Evolutionary conservation across 139 green algal genomes (phyloP), one percentile per base, ranked within the genome.

Genomic region (Bryopsis sp.): DNA sequence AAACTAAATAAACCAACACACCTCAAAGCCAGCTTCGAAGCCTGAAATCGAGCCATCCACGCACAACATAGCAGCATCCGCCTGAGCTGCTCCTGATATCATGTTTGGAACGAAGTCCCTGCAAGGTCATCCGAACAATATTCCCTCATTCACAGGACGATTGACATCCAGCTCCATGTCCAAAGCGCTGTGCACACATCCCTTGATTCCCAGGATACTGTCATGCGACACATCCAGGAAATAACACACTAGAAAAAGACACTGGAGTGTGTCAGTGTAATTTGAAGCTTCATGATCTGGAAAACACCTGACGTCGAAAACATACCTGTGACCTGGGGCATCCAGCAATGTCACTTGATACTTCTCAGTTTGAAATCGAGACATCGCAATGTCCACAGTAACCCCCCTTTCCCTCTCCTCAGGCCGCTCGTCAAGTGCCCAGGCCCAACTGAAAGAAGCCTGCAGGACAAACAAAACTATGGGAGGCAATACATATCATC

Each of bases 61-160:
- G 35, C 98, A 76, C 58, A 99, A 80, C 67, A 99, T 71, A 0
- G 93, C 93, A 8, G 89, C 93, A 67, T 99, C 94, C 0, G 93
- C 93, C 66, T 86, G 79, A 1, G 83, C 76, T 0, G 85, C 84
- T 5, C 93, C 94, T 0, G 79, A 63, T 39, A 99, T 98, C 84
- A 96, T 94, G 84, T 95, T 95, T 32, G 94, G 91, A 26, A 98
- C 90, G 76, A 98, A 99, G 81, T 99, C 93, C 0, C 87, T 57
- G n/a, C 31, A 47, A 67, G 19, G 24, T 28, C 8, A 61, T 6
- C 15, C 33, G 24, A 61, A 6, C 6, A 61, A 8, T 8, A 19
- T 50, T 50, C 19, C 50, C 11, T 11, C 50, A 26, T 11, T 28
- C 8, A 35, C 50, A 35, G 50, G 50, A 33, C 15, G n/a, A n/a